Conservation (phyloP, 2,329 filamentous ascomycete genomes). For the Aspergillus clavatus region DNA sequence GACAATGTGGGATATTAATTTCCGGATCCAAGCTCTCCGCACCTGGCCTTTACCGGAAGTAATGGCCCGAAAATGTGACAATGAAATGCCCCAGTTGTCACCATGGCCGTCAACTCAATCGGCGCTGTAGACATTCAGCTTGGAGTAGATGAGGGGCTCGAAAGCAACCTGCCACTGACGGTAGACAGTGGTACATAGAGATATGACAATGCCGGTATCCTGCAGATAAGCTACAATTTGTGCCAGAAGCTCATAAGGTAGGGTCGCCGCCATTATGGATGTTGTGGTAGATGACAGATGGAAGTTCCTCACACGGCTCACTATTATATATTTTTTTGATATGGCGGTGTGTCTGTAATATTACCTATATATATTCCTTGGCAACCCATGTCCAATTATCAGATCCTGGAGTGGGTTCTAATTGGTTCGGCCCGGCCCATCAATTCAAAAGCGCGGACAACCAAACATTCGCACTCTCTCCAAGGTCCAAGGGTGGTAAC, state of each 20-base stretch:
- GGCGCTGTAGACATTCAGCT: slow-evolving; percentile 8
- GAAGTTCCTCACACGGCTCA: too few species aligned
- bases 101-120: slow-evolving; percentile 1
- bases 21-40: slow-evolving; percentile 5
- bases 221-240: neutral
- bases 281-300: too few species aligned
- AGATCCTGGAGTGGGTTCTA: too few species aligned
- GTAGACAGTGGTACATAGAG: slow-evolving; percentile 5
- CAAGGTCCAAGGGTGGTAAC: too few species aligned
- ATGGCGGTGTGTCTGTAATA: too few species aligned
- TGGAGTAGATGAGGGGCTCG: slow-evolving; percentile 11
- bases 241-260: neutral
- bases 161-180: slow-evolving; percentile 12
- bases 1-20: slow-evolving; percentile 7
- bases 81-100: slow-evolving; percentile 2
- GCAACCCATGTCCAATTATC: too few species aligned
- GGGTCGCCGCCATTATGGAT: neutral
- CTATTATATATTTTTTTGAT: too few species aligned
- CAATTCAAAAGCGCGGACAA: too few species aligned
- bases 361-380: too few species aligned
- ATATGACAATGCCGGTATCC: neutral
- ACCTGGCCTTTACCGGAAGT: slow-evolving; percentile 4
- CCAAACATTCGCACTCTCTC: too few species aligned
- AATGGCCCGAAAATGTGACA: slow-evolving; percentile 7
- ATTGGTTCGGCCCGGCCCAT: too few species aligned